Conservation (phyloP, 805 yeast genomes). For the Saturnispora dispora region DNA sequence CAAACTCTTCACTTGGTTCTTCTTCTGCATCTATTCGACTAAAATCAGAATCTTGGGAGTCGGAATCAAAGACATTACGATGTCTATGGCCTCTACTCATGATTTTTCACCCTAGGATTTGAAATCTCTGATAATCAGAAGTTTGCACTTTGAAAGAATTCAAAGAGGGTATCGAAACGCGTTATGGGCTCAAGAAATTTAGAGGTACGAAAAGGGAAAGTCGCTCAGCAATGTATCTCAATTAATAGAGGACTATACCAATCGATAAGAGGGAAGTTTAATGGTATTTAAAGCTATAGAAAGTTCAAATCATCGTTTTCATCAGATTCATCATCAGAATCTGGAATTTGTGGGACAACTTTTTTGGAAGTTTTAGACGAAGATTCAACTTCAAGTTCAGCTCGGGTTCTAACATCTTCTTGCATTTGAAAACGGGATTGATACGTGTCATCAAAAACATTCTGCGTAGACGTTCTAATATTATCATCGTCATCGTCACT, state of each 20-base stretch:
- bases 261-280: neutral
- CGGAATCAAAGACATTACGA: neutral
- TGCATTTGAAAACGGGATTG: neutral
- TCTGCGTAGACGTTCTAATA: neutral
- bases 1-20: conserved; percentile 19
- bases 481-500: neutral
- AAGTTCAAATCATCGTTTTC: neutral
- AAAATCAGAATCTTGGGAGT: neutral
- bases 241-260: neutral
- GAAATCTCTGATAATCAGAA: neutral
- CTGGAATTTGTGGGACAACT: neutral
- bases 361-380: neutral
- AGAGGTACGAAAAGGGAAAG: neutral
- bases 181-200: neutral
- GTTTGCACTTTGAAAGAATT: neutral
- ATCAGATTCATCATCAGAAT: neutral
- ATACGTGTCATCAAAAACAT: neutral
- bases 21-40: conserved; percentile 9
- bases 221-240: neutral
- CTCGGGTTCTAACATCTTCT: neutral
- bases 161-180: neutral
- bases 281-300: neutral
- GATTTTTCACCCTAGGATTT: neutral
- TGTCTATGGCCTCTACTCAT: conserved; percentile 1
- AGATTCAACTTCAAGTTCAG: neutral